Evolutionary conservation across 352 stramenopile species (phyloP), one percentile per base, ranked within the genome.

Genomic region (Globisporangium camurandrum): DNA sequence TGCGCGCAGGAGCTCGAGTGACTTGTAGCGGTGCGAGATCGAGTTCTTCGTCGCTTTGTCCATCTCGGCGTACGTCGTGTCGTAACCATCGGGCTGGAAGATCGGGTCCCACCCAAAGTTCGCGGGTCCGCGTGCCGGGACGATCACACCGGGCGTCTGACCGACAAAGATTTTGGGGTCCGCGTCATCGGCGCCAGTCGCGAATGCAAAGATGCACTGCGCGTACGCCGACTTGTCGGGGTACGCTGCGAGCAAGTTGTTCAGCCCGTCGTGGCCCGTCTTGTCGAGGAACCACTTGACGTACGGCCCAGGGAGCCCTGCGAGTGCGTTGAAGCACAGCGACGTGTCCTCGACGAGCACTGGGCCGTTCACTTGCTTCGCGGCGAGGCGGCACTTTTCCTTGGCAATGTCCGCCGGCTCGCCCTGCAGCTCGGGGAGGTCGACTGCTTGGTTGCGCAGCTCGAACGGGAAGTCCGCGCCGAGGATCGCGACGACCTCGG

Each of bases 281-380:
- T 96, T 97, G 34, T 98, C 88, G 10, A 99, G 71, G 59, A 99
- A 99, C 93, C 95, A 98, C 75, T 98, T 99, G 58, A 98, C 96
- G 73, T 99, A 99, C 23, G 94, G 91, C 0, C 96, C 95, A 0
- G 96, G 96, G 1, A 99, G 81, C 0, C 88, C 95, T 36, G 85
- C 65, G 6, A 99, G 77, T 45, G 94, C 95, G 61, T 97, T 97
- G 69, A 98, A 98, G 75, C 95, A 98, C 6, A 99, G 71, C 44
- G 85, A 97, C 34, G 94, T 98, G 72, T 99, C 96, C 69, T 98
- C 96, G 23, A 97, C 94, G 33, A 98, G 85, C 42, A 97, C 91
- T 5, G 93, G 69, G 9, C 95, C 93, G 30, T 80, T 55, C 39
- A 96, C 69, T 60, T 93, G 55, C 51, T 90, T 58, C 19, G 86